Conservation (phyloP, 2,329 filamentous ascomycete genomes). For the Neopestalotiopsis rosae region DNA sequence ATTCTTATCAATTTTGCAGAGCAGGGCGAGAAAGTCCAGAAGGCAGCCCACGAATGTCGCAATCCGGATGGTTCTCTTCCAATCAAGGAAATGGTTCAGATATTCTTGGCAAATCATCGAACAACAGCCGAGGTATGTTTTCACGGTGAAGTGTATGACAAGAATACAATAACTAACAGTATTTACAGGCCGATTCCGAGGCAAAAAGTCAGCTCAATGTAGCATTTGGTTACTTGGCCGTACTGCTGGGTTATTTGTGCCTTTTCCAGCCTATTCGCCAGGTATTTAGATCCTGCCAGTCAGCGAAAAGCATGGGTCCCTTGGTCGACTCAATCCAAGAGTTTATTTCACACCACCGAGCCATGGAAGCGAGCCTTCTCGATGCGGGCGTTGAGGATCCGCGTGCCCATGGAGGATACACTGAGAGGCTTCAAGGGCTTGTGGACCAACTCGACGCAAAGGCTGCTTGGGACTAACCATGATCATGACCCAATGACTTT, state of each 20-base stretch:
- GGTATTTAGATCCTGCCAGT: slow-evolving; percentile 47
- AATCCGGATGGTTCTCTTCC: slow-evolving; percentile 43
- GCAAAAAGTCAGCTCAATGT: slow-evolving; percentile 82
- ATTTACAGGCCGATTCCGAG: slow-evolving; percentile 66
- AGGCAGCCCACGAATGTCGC: slow-evolving; percentile 47
- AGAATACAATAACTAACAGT: slow-evolving; percentile 20
- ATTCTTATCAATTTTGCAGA: slow-evolving; percentile 89
- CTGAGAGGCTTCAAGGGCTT: slow-evolving; percentile 45
- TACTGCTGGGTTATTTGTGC: slow-evolving; percentile 83
- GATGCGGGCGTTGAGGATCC: slow-evolving; percentile 39
- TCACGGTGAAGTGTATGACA: not conserved
- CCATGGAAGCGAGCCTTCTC: slow-evolving; percentile 46
- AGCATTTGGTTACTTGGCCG: slow-evolving; percentile 82
- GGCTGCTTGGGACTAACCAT: slow-evolving; percentile 30
- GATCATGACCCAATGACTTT: not conserved
- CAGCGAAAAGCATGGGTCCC: slow-evolving; percentile 48
- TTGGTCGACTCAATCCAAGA: slow-evolving; percentile 59
- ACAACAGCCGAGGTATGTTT: slow-evolving; percentile 70
- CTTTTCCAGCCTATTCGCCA: slow-evolving; percentile 54
- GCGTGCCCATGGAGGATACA: slow-evolving; percentile 37
- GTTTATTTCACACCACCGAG: slow-evolving; percentile 58
- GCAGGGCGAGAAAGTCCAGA: slow-evolving; percentile 69
- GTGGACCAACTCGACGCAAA: slow-evolving; percentile 43
- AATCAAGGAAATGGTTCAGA: slow-evolving; percentile 63
- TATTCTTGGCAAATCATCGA: slow-evolving; percentile 72